Evolutionary conservation across 305 asterid genomes (phyloP), one percentile per base, ranked within the genome.

Genomic region (Striga hermonthica): DNA sequence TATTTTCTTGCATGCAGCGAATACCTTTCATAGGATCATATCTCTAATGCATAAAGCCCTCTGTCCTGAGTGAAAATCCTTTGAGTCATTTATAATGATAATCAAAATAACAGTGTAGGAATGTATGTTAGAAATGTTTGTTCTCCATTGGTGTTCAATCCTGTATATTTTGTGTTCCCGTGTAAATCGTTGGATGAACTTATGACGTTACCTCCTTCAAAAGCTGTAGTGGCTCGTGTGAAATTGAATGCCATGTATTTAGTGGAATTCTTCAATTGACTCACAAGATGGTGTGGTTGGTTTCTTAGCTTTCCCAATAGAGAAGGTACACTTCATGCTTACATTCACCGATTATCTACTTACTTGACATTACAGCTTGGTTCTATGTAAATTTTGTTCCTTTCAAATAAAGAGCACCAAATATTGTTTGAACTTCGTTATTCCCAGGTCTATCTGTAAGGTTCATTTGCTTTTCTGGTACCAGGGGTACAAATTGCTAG

Each of bases 391-490:
- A 52, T 74, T 63, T 67, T 43, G 16, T 62, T 9, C 66, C 39
- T 62, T 58, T 55, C n/a, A 52, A 15, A 52, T 52, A 50, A 16
- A 34, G 41, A 65, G 60, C 66, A 53, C 55, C 50, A 44, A 16
- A 50, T 43, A 49, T 62, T 62, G 63, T n/a, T 70, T 14, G 3
- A 15, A 48, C 61, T 65, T 78, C 62, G 52, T 50, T 72, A 31
- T 65, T 80, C 78, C 74, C 79, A 88, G 96, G 89, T 78, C 54
- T 70, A 72, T 64, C 77, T 55, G 63, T 81, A n/a, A n/a, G n/a
- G n/a, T n/a, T n/a, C n/a, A n/a, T n/a, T n/a, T n/a, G n/a, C n/a
- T n/a, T n/a, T n/a, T n/a, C n/a, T n/a, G n/a, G n/a, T n/a, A n/a
- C n/a, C n/a, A n/a, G n/a, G n/a, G n/a, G n/a, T n/a, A n/a, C n/a